Evolutionary conservation across 805 yeast species (phyloP).

Genomic region (Candida vartiovaarae): DNA sequence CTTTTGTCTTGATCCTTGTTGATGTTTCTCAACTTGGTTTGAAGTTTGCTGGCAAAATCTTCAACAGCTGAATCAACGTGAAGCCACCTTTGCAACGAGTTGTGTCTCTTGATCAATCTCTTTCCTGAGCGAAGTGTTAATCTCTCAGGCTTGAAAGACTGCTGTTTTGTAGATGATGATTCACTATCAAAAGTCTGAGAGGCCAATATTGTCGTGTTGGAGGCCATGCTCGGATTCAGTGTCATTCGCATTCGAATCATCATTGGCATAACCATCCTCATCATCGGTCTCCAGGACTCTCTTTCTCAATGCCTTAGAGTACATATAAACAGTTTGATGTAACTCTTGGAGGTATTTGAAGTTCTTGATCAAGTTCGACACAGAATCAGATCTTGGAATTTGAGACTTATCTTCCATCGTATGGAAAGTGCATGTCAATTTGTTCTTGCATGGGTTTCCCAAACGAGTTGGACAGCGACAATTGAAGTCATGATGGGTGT

Average conservation of each 20-base stretch:
- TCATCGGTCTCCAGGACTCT: background rate
- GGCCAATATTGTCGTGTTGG: no score
- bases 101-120: conserved; percentile 12
- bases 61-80: background rate
- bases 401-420: conserved; percentile 6
- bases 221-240: no score
- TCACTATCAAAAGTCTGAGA: no score
- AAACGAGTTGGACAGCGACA: conserved; percentile 11
- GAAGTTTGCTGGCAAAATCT: background rate
- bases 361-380: conserved; percentile 11
- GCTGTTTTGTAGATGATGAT: no score
- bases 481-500: conserved; percentile 17
- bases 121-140: background rate
- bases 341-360: conserved; percentile 31
- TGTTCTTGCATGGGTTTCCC: conserved; percentile 11
- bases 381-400: conserved; percentile 9
- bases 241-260: background rate
- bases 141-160: no score
- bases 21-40: conserved; percentile 1
- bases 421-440: conserved; percentile 13
- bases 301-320: conserved; percentile 4
- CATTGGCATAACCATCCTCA: background rate
- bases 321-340: conserved; percentile 1
- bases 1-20: conserved; percentile 10
- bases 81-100: conserved; percentile 2